These are phyloP conservation scores for Rhododendron henanense DNA, from an alignment of 148 eudicot genomes.

Conservation along the genomic window DNA sequence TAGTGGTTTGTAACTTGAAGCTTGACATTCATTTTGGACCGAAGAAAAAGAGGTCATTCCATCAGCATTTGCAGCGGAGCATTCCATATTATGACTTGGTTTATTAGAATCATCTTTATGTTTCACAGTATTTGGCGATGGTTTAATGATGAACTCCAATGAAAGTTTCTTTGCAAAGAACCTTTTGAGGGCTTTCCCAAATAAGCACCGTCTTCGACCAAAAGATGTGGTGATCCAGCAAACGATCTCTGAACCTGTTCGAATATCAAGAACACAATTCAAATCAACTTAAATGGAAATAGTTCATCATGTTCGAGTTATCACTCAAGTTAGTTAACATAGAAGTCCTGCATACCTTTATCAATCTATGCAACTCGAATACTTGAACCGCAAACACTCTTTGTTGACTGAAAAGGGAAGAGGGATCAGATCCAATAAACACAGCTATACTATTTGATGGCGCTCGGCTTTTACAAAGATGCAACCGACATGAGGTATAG, in stretches of 20 bases:
- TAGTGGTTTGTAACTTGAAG: slow-evolving; percentile 23
- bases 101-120: slow-evolving; percentile 41
- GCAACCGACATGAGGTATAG: slow-evolving; percentile 4
- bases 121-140: slow-evolving; percentile 25
- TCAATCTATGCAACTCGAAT: slow-evolving; percentile 89
- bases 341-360: slow-evolving; percentile 50
- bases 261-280: slow-evolving; percentile 10
- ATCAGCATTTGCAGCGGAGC: slow-evolving; percentile 60
- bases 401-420: slow-evolving; percentile 70
- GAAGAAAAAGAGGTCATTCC: slow-evolving; percentile 34
- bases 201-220: slow-evolving; percentile 46
- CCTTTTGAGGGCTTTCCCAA: slow-evolving; percentile 39
- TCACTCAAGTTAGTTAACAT: background rate
- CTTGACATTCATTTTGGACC: slow-evolving; percentile 38
- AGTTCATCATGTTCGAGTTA: background rate
- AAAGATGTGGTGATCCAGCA: slow-evolving; percentile 74
- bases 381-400: slow-evolving; percentile 88
- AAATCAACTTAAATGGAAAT: background rate
- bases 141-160: slow-evolving; percentile 37
- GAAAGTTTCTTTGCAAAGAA: slow-evolving; percentile 42
- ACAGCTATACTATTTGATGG: background rate
- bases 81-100: slow-evolving; percentile 36
- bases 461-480: slow-evolving; percentile 11
- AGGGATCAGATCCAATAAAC: slow-evolving; percentile 23
- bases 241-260: slow-evolving; percentile 80